phyloP scores from a whole-genome alignment of 2,329 filamentous ascomycete genomes.

The Epichloe coenophiala region DNA sequence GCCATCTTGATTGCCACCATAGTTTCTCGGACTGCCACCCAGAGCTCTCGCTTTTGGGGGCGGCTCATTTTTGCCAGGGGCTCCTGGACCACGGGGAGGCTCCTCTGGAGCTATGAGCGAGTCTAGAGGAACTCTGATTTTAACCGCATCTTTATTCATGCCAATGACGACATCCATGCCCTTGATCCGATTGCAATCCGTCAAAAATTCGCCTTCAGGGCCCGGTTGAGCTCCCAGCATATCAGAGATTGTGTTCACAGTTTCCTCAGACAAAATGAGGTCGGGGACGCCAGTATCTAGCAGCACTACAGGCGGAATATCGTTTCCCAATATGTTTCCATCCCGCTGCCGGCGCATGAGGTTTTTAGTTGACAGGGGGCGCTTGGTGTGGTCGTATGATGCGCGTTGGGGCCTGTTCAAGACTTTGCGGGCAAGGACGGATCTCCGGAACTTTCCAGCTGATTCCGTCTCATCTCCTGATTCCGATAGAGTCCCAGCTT shows the following conservation, averaged over 20 bases:
- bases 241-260: neutral
- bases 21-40: neutral
- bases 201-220: neutral
- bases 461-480: neutral
- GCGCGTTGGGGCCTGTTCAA: neutral
- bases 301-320: neutral
- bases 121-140: conserved; percentile 1
- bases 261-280: neutral
- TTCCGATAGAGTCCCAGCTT: neutral
- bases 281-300: neutral
- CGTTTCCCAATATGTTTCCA: neutral
- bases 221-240: neutral
- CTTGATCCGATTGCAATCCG: neutral
- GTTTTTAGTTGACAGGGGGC: neutral
- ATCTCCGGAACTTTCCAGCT: neutral
- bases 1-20: neutral
- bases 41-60: neutral
- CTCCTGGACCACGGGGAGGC: neutral
- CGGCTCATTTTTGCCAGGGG: neutral
- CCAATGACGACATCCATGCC: neutral
- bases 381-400: neutral
- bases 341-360: neutral
- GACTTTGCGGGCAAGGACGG: neutral
- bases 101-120: neutral
- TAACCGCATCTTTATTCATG: conserved; percentile 1